Conservation (phyloP, 192 early-diverging fungal genomes). For the Entomortierella parvispora region DNA sequence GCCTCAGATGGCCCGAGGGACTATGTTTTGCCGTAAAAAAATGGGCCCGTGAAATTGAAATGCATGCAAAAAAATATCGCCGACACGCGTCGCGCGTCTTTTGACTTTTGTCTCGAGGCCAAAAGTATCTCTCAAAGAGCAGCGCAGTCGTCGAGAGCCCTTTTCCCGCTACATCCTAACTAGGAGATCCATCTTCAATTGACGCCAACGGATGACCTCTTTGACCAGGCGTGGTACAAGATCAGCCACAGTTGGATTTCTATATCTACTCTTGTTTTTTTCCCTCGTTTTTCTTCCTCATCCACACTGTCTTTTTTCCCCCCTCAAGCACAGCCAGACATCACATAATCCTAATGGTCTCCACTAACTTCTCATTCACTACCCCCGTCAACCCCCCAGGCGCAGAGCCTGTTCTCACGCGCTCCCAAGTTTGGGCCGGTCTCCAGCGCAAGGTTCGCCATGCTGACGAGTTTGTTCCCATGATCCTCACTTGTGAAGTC, state of each 20-base stretch:
- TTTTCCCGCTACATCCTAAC: no score
- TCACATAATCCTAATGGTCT: neutral
- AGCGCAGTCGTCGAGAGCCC: no score
- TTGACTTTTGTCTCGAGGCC: no score
- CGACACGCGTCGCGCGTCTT: no score
- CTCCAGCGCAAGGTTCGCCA: conserved; percentile 3
- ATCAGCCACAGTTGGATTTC: neutral
- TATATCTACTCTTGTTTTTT: neutral
- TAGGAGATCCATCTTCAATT: no score
- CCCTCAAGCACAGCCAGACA: neutral
- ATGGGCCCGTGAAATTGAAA: no score
- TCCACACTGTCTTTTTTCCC: neutral
- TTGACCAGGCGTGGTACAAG: neutral
- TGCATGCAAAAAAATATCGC: no score
- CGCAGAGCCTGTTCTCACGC: conserved; percentile 2
- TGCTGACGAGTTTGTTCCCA: conserved; percentile 5
- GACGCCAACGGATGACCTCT: neutral
- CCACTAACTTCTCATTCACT: conserved; percentile 3
- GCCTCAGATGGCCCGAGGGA: no score
- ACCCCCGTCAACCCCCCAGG: conserved; percentile 3
- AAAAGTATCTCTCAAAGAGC: no score
- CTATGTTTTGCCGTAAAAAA: no score
- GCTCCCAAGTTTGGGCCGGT: neutral
- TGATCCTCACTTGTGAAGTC: neutral
- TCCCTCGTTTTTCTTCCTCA: neutral